Base-by-base conservation (phyloP, 208 protist species). In the Trypanosoma rangeli region DNA sequence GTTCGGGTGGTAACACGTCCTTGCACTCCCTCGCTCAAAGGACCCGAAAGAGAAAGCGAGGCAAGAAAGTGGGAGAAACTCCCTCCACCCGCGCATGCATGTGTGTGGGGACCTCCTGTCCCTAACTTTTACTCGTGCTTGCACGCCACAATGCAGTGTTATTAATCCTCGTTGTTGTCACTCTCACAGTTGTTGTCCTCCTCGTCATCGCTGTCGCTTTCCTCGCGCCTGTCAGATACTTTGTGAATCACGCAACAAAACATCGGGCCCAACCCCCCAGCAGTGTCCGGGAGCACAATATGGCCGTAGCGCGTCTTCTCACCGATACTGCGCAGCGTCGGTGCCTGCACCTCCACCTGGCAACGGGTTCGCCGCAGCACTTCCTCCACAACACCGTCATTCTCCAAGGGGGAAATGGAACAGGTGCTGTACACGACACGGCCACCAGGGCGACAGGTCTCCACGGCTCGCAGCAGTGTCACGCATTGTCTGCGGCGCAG, bases 361-460 rank as follows among this genome's bases (percentile, higher is more conserved):
- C 86, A 90, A 13, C 87, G 79, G 16, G 87, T 90, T 12, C 80
- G 62, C 29, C 69, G 76, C 74, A 94, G 76, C 22, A 63, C 86
- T 64, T 89, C 76, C 15, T 57, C 75, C 24, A 98, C 84, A 44
- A 97, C 87, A 22, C 75, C 82, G 53, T 97, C 94, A 70, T 97
- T 97, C 67, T 97, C 94, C 20, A 88, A 28, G 0, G 89, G 85
- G 7, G 80, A 94, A 54, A 98, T 84, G 24, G 91, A 93, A 74
- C 90, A 96, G 10, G 95, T 98, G 71, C 84, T 95, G 84, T 97
- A 98, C 28, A 98, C 92, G 18, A 97, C 74, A 33, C 82, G 76
- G 33, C 93, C 95, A 0, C 89, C 89, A 8, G 83, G 74, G 28
- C 64, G 56, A 53, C 86, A 86, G 13, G 88, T 92, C 71, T 97